phyloP scores from a whole-genome alignment of 331 rosid genomes.

The Acacia pycnantha region DNA sequence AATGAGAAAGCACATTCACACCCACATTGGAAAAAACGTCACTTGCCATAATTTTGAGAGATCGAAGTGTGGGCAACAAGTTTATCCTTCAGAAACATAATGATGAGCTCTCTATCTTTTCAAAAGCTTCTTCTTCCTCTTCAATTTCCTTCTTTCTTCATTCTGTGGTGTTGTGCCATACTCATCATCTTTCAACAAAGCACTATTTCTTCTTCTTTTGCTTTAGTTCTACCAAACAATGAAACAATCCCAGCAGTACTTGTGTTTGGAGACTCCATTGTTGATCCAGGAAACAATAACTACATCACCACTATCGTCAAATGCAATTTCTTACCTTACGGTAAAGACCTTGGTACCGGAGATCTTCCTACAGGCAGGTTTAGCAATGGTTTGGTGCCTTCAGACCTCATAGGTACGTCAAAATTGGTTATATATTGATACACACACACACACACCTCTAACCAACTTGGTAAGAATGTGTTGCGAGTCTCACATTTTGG shows the following conservation, averaged over 20 bases:
- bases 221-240: constrained; percentile 27
- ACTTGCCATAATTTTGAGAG: neutral
- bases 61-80: neutral
- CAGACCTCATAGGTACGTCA: constrained; percentile 53
- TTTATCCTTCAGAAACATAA: constrained; percentile 24
- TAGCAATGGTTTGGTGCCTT: constrained; percentile 68
- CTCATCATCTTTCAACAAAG: constrained; percentile 11
- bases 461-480: neutral
- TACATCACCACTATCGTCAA: constrained; percentile 43
- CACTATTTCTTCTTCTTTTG: neutral
- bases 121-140: neutral
- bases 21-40: neutral
- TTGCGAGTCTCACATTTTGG: neutral
- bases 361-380: constrained; percentile 64
- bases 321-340: constrained; percentile 73
- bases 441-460: neutral
- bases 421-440: neutral
- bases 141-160: neutral
- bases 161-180: neutral
- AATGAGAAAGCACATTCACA: neutral
- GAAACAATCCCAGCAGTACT: constrained; percentile 57
- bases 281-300: constrained; percentile 79
- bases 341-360: constrained; percentile 51
- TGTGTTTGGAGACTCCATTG: constrained; percentile 73
- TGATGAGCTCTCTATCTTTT: neutral